Percentiles rank a stretch among this genome's conserved stretches.
Conservation (phyloP, 1,284 basidiomycete genomes). For the Moesziomyces sp. region DNA sequence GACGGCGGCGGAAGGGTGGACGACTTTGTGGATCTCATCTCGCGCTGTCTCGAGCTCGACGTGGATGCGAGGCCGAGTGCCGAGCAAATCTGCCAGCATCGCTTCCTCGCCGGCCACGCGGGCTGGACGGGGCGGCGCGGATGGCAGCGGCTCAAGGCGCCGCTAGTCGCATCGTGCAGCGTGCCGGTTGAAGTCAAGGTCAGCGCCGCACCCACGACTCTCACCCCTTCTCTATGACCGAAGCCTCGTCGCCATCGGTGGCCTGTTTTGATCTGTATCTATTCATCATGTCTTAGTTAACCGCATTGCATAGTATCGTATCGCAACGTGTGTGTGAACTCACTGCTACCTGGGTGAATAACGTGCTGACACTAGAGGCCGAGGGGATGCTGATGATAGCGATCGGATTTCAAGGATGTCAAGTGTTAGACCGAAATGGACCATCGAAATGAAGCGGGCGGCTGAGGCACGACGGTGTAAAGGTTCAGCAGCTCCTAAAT, state of each 20-base stretch:
- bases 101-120: slow-evolving; percentile 78
- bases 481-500: too few species aligned
- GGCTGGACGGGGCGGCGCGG: slow-evolving; percentile 67
- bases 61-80: slow-evolving; percentile 75
- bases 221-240: background rate
- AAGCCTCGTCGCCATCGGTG: background rate
- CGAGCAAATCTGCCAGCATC: slow-evolving; percentile 79
- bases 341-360: too few species aligned
- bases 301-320: background rate
- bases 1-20: slow-evolving; percentile 83
- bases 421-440: too few species aligned
- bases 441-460: too few species aligned
- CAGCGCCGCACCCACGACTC: background rate
- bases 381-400: too few species aligned
- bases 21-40: slow-evolving; percentile 82
- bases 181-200: slow-evolving; percentile 13
- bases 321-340: background rate
- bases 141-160: slow-evolving; percentile 53
- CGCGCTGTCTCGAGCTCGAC: slow-evolving; percentile 81
- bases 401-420: too few species aligned
- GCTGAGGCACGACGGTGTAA: too few species aligned
- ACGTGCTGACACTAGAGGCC: too few species aligned
- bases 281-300: background rate
- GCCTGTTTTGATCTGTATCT: background rate
- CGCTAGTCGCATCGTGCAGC: slow-evolving; percentile 29